Evolutionary conservation across 179 eudicot genomes (phyloP), one percentile per base, ranked within the genome.

Genomic region (Drosera spatulata): DNA sequence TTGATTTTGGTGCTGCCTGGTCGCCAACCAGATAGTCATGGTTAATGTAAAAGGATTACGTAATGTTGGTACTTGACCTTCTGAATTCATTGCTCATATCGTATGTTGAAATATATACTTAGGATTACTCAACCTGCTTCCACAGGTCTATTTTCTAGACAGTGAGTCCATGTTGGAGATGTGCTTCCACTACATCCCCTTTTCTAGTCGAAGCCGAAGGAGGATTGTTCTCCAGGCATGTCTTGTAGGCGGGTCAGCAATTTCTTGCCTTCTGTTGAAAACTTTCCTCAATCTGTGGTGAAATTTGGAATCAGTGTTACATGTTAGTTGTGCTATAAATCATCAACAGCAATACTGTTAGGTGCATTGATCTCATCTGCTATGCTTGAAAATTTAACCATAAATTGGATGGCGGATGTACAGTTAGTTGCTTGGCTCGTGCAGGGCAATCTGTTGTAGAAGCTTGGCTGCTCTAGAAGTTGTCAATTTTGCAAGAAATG

Each of bases 91-190:
- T 0, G 6, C 45, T 58, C 39, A 4, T 59, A 4, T 45, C 45
- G 7, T 3, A 15, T 59, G 60, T 42, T 22, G 33, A 22, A 58
- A 22, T 43, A 49, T 3, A 3, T 49, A 9, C 11, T 49, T 22
- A 22, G 1, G 11, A 49, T 5, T n/a, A 9, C 13, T 10, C 6
- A 11, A 50, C 9, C 6, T 41, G 55, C 46, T 67, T 55, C 58
- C 4, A 39, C 83, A 87, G 95, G 91, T 90, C n/a, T 87, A 73
- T 69, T 79, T 80, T 85, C 91, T 90, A 12, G 97, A 90, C 59
- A 95, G 97, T 39, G 93, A 90, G 75, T 76, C 85, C 54, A 87
- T 90, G 65, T 62, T 90, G 75, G 97, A 79, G 73, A 77, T 52
- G 50, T 60, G 71, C 66, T 60, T 78, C 6, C 64, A 73, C 67